Conservation (phyloP, 2,329 filamentous ascomycete species). For the Sporothrix dimorphospora region DNA sequence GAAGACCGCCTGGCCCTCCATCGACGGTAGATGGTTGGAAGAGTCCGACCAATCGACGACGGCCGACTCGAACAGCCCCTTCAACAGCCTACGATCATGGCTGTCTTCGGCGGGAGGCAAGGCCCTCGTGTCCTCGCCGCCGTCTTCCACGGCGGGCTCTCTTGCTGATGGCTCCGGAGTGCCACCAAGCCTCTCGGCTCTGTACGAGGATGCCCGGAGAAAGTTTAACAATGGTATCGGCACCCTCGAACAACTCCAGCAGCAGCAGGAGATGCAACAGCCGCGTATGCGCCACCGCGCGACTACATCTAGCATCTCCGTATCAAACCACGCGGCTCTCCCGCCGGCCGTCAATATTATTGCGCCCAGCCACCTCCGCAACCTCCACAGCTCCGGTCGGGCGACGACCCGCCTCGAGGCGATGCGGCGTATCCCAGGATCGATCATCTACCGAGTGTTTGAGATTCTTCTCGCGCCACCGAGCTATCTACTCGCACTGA, state of each 20-base stretch:
- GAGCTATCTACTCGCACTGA: slow-evolving; percentile 73
- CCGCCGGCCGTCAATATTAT: slow-evolving; percentile 70
- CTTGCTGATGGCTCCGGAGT: slow-evolving; percentile 7
- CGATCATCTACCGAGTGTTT: slow-evolving; percentile 75
- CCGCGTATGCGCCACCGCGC: slow-evolving; percentile 56
- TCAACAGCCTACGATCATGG: slow-evolving; percentile 35
- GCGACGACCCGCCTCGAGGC: slow-evolving; percentile 48
- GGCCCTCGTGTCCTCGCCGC: slow-evolving; percentile 27
- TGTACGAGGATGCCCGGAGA: slow-evolving; percentile 31
- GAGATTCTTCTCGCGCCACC: slow-evolving; percentile 81
- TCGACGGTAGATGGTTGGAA: slow-evolving; percentile 25
- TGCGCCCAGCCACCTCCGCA: slow-evolving; percentile 40
- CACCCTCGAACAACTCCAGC: neutral
- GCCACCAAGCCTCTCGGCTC: slow-evolving; percentile 27
- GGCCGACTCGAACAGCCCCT: slow-evolving; percentile 32
- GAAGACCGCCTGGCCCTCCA: slow-evolving; percentile 28
- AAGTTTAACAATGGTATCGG: neutral
- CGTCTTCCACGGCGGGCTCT: slow-evolving; percentile 31
- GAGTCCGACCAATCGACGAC: slow-evolving; percentile 32
- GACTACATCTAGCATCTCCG: slow-evolving; percentile 53
- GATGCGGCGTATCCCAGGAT: slow-evolving; percentile 58
- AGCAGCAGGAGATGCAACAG: slow-evolving; percentile 27
- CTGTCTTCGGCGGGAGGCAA: slow-evolving; percentile 27
- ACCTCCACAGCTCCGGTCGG: slow-evolving; percentile 30
- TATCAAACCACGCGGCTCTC: slow-evolving; percentile 61